Evolutionary conservation across 441 rosid genomes (phyloP), one percentile per base, ranked within the genome.

Genomic region (Manihot esculenta): DNA sequence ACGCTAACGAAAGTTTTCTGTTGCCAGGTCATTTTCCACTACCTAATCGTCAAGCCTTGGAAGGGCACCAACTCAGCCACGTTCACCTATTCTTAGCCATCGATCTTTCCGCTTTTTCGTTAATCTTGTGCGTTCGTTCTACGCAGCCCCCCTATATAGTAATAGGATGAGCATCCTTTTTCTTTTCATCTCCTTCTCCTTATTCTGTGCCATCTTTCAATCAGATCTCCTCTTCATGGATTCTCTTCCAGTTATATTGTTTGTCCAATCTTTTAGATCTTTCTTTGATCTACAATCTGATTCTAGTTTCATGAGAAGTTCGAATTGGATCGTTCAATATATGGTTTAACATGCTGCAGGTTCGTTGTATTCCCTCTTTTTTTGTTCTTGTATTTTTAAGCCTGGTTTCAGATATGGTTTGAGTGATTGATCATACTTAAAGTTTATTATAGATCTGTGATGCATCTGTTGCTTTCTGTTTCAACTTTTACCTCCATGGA

Each of bases 121-220:
- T 21, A 66, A 79, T 85, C 79, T 8, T n/a, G 72, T 50, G 85
- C 86, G 76, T 79, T 77, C 76, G n/a, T 74, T 68, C 45, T 35
- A 9, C 17, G 1, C 42, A 15, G 6, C 6, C 67, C 10, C 42
- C 0, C 54, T 77, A 38, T 76, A 68, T 65, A 77, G 21, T 1
- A 21, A 1, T 13, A 10, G 6, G 42, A 38, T 10, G 3, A 7
- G 7, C 23, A 0, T 1, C 0, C 42, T 7, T 38, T 1, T 38
- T 0, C 24, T 9, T 1, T 7, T 1, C 8, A 2, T 3, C 9
- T 0, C 42, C 24, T n/a, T 1, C 1, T 1, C 1, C 33, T 15
- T 21, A 0, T 5, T 14, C 9, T 0, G 3, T 17, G 0, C 2
- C 0, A 2, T 26, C 2, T 11, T 35, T n/a, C 26, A 12, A 45